A percentile compares a stretch with the other conserved stretches of the same genome.
phyloP scores from a whole-genome alignment of 2,329 filamentous ascomycete species.

The Dactylonectria macrodidyma region DNA sequence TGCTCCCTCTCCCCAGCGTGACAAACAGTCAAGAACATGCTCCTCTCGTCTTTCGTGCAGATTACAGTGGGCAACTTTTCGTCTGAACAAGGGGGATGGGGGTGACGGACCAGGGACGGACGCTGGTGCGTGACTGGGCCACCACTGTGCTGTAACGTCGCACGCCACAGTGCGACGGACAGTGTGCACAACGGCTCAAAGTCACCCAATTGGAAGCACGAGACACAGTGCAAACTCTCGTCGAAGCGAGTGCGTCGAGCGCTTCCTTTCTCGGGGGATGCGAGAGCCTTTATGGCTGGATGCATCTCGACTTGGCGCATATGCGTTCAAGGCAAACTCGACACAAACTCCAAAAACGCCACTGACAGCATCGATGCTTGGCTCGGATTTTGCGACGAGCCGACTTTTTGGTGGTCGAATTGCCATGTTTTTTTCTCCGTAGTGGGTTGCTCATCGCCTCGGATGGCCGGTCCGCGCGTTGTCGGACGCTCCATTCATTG shows the following conservation, averaged over 20 bases:
- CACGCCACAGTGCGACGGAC: slow-evolving; percentile 26
- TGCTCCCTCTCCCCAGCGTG: slow-evolving; percentile 1
- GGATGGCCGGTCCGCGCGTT: slow-evolving; percentile 5
- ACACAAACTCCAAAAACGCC: slow-evolving; percentile 3
- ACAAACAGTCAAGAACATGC: slow-evolving; percentile 7
- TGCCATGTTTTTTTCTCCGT: not conserved
- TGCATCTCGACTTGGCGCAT: not conserved
- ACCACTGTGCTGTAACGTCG: slow-evolving; percentile 32
- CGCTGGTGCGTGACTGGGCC: not conserved
- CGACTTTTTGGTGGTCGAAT: too few species aligned
- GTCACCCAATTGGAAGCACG: not conserved
- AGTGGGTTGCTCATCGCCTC: not conserved
- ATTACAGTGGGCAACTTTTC: slow-evolving; percentile 8
- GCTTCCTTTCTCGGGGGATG: not conserved
- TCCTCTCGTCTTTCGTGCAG: not conserved
- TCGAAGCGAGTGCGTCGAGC: not conserved
- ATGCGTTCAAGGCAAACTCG: not conserved
- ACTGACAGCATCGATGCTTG: slow-evolving; percentile 11
- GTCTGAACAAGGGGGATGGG: slow-evolving; percentile 12
- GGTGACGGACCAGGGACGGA: not conserved
- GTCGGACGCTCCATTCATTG: slow-evolving; percentile 1
- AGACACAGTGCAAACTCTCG: slow-evolving; percentile 14
- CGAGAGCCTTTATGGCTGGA: not conserved
- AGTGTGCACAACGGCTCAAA: slow-evolving; percentile 13
- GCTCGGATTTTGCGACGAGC: too few species aligned